Evolutionary conservation across 2,329 filamentous ascomycete species (phyloP).

Genomic region (Nigrograna mackinnonii): DNA sequence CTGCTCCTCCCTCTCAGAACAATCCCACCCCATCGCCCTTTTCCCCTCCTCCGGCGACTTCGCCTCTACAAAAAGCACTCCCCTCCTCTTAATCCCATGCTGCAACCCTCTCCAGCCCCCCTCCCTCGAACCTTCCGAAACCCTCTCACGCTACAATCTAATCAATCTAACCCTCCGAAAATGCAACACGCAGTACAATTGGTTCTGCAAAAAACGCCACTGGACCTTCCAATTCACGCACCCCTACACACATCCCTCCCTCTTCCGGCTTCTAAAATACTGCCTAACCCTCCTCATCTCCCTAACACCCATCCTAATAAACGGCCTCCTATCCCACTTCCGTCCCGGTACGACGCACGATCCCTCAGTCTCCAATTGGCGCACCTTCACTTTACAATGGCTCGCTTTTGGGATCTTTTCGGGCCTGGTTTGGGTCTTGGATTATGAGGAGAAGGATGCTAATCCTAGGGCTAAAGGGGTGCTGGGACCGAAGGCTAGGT

Average conservation of each 20-base stretch:
- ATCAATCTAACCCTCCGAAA: background rate
- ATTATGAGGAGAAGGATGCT: conserved; percentile 18
- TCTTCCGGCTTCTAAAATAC: conserved; percentile 9
- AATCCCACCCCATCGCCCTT: background rate
- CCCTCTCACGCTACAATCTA: background rate
- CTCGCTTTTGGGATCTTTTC: conserved; percentile 12
- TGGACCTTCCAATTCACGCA: background rate
- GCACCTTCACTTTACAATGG: conserved; percentile 26
- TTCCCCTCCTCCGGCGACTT: too few species aligned
- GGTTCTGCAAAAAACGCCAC: background rate
- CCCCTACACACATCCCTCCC: background rate
- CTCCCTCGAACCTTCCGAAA: background rate
- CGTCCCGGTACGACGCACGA: conserved; percentile 13
- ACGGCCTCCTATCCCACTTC: conserved; percentile 22
- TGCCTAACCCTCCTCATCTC: conserved; percentile 4
- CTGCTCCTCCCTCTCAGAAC: conserved; percentile 4
- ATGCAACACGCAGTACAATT: too few species aligned
- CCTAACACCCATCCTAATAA: conserved; percentile 17
- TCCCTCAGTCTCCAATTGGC: conserved; percentile 15
- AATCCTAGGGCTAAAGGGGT: background rate
- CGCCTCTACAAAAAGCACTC: too few species aligned
- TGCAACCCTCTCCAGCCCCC: conserved; percentile 5
- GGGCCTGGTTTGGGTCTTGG: conserved; percentile 14
- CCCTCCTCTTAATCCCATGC: conserved; percentile 3
- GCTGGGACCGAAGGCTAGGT: background rate